Conservation (phyloP, 2,329 filamentous ascomycete species). For the Aspergillus latus region DNA sequence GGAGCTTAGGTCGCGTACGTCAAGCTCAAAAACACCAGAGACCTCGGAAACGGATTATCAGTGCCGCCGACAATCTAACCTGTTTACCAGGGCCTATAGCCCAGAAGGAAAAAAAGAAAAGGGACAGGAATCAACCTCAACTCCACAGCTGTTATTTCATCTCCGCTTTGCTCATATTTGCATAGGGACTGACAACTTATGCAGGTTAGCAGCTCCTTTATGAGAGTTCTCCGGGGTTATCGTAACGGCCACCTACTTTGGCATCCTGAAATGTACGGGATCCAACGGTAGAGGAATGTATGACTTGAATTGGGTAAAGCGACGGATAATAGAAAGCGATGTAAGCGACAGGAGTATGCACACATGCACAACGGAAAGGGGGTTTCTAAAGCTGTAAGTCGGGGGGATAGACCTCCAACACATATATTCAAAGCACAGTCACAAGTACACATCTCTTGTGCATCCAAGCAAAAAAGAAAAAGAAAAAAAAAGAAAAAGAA, state of each 20-base stretch:
- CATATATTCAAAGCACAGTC: conserved; percentile 29
- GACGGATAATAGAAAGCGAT: conserved; percentile 11
- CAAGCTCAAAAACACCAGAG: conserved; percentile 20
- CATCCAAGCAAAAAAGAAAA: conserved; percentile 20
- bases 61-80: conserved; percentile 24
- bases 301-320: conserved; percentile 13
- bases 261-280: neutral
- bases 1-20: conserved; percentile 13
- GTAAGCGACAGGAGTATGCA: conserved; percentile 13
- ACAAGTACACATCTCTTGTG: conserved; percentile 22
- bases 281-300: conserved; percentile 14
- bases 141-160: too few relatives aligned
- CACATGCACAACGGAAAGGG: conserved; percentile 18
- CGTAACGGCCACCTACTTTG: neutral
- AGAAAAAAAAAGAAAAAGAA: conserved; percentile 23
- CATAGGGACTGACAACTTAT: too few relatives aligned
- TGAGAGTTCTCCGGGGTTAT: neutral
- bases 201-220: neutral
- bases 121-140: too few relatives aligned
- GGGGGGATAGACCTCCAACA: conserved; percentile 29
- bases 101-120: too few relatives aligned
- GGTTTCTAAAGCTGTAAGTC: conserved; percentile 38
- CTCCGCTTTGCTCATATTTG: too few relatives aligned
- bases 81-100: too few relatives aligned
- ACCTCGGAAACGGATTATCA: conserved; percentile 22